phyloP scores from a whole-genome alignment of 352 stramenopile species.

The Thalassiosira mediterranea region DNA sequence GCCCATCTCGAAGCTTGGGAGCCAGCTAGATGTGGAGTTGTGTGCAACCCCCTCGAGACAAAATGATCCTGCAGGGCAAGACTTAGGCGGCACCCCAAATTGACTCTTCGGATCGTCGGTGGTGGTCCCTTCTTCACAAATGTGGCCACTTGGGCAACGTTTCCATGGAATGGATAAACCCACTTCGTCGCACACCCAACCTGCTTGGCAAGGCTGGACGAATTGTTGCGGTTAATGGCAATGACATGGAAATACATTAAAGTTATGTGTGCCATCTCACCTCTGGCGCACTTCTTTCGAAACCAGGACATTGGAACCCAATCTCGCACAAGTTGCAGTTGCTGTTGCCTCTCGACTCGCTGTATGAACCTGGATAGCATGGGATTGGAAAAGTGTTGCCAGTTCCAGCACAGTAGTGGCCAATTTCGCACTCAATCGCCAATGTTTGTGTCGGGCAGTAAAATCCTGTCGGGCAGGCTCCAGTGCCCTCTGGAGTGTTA shows the following conservation, averaged over 20 bases:
- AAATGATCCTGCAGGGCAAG: slow-evolving; percentile 92
- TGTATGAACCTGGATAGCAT: slow-evolving; percentile 95
- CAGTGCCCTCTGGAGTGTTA: slow-evolving; percentile 88
- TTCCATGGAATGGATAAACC: slow-evolving; percentile 90
- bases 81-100: slow-evolving; percentile 78
- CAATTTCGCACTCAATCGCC: slow-evolving; percentile 90
- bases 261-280: too few relatives aligned
- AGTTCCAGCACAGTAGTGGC: slow-evolving; percentile 93
- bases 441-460: slow-evolving; percentile 92
- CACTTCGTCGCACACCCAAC: slow-evolving; percentile 94
- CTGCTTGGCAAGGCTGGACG: slow-evolving; percentile 89
- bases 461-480: slow-evolving; percentile 93
- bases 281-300: slow-evolving; percentile 31
- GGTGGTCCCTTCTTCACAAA: slow-evolving; percentile 91
- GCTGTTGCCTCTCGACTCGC: slow-evolving; percentile 84
- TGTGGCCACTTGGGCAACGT: slow-evolving; percentile 93
- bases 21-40: slow-evolving; percentile 90
- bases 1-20: slow-evolving; percentile 87
- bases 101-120: slow-evolving; percentile 89
- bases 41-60: slow-evolving; percentile 94
- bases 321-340: slow-evolving; percentile 93
- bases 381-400: slow-evolving; percentile 90
- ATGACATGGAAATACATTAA: too few relatives aligned
- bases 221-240: too few relatives aligned
- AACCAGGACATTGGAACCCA: slow-evolving; percentile 91